A percentile compares a stretch with the other conserved stretches of the same genome.
Evolutionary conservation across 2,329 filamentous ascomycete species (phyloP).

Genomic region (Botrytis fabae): DNA sequence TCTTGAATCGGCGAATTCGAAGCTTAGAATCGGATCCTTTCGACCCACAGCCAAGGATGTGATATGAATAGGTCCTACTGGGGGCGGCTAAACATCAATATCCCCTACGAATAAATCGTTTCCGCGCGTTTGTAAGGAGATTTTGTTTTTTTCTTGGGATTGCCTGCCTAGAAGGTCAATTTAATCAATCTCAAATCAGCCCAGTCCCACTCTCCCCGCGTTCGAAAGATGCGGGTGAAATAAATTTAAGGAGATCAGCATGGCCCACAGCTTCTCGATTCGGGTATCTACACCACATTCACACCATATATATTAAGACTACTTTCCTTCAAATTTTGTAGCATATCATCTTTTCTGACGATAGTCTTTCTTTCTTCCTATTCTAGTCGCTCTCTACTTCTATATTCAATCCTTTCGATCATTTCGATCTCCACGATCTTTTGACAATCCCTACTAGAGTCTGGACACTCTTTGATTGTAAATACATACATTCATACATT

Average conservation of each 20-base stretch:
- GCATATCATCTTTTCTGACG: not conserved
- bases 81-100: not conserved
- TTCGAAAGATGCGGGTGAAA: not conserved
- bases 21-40: not conserved
- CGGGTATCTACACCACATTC: not conserved
- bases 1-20: not conserved
- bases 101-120: not conserved
- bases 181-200: conserved; percentile 11
- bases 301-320: not conserved
- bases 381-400: conserved; percentile 2
- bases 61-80: not conserved
- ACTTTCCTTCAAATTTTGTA: not conserved
- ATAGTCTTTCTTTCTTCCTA: not conserved
- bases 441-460: not conserved
- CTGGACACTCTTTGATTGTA: conserved; percentile 11
- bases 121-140: not conserved
- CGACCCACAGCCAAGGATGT: conserved; percentile 1
- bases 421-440: not conserved
- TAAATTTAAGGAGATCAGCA: not conserved
- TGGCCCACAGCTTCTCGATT: not conserved
- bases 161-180: not conserved
- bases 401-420: not conserved
- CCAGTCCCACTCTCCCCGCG: not conserved
- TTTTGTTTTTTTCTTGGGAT: not conserved
- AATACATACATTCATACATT: not conserved